Evolutionary conservation across 2,329 filamentous ascomycete species (phyloP).

Genomic region (Helotiales sp.): DNA sequence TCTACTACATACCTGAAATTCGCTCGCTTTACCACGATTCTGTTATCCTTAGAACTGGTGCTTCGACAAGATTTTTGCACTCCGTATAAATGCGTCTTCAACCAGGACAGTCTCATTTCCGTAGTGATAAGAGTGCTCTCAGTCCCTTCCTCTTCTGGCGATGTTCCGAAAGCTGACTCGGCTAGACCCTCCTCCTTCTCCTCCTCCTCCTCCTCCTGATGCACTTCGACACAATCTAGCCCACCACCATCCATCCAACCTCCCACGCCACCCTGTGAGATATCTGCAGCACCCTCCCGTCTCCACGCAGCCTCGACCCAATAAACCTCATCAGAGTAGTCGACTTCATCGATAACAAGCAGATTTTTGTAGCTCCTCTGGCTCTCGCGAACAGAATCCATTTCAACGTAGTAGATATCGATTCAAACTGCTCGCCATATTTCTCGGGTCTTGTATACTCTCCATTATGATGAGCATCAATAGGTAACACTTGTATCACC

Average conservation of each 20-base stretch:
- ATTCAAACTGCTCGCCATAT: constrained; percentile 12
- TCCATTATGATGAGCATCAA: constrained; percentile 9
- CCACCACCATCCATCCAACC: constrained; percentile 9
- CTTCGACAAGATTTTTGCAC: constrained; percentile 15
- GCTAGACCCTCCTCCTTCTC: constrained; percentile 3
- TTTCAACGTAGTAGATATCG: constrained; percentile 15
- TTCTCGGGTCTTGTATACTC: background rate
- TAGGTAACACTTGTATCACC: constrained; percentile 19
- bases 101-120: constrained; percentile 4
- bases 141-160: constrained; percentile 9
- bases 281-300: constrained; percentile 15
- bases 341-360: constrained; percentile 8
- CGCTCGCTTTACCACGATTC: constrained; percentile 11
- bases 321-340: constrained; percentile 5
- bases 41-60: constrained; percentile 14
- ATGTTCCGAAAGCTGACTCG: constrained; percentile 13
- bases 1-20: constrained; percentile 18
- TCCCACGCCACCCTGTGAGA: constrained; percentile 9
- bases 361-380: background rate
- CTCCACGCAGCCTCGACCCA: constrained; percentile 18
- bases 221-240: constrained; percentile 14
- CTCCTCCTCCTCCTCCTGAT: constrained; percentile 2
- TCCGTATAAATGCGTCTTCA: constrained; percentile 4
- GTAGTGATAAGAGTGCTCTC: constrained; percentile 6
- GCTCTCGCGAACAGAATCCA: constrained; percentile 9